A percentile compares a stretch with the other conserved stretches of the same genome.
Conservation (phyloP, 345 rosid genomes). For the Conringia planisiliqua region DNA sequence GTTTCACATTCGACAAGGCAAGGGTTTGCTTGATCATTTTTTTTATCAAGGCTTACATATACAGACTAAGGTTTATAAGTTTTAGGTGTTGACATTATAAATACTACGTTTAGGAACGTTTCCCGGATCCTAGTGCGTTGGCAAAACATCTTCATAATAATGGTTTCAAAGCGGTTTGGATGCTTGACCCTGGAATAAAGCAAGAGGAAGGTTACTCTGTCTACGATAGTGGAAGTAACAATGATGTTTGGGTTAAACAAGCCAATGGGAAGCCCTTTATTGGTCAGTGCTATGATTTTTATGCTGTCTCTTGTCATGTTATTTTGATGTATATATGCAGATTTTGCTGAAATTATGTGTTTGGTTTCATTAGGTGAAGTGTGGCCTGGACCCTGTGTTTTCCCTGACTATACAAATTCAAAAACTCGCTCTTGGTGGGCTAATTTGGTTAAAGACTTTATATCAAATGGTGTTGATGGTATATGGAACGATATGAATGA, state of each 20-base stretch:
- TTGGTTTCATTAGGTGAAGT: constrained; percentile 61
- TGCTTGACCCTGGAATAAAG: constrained; percentile 94
- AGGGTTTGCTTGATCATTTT: background rate
- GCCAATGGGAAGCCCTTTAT: constrained; percentile 61
- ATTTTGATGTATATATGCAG: background rate
- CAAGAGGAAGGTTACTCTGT: constrained; percentile 62
- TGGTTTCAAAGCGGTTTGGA: constrained; percentile 92
- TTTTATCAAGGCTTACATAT: background rate
- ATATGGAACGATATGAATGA: constrained; percentile 99
- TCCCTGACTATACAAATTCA: constrained; percentile 78
- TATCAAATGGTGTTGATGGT: constrained; percentile 84
- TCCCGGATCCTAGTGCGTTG: constrained; percentile 64
- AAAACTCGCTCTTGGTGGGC: constrained; percentile 91
- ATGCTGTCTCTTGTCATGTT: background rate
- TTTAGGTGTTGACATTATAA: constrained; percentile 5
- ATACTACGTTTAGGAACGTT: constrained; percentile 50
- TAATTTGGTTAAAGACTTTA: constrained; percentile 61
- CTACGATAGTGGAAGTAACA: constrained; percentile 60
- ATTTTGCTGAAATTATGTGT: constrained; percentile 1
- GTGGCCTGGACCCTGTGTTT: constrained; percentile 93
- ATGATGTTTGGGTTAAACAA: constrained; percentile 60
- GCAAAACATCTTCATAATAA: constrained; percentile 48
- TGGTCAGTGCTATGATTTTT: constrained; percentile 39
- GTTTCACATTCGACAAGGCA: constrained; percentile 91
- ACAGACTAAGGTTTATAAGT: background rate